Evolutionary conservation across 2,329 filamentous ascomycete genomes (phyloP).

Genomic region (Gremmenia infestans): DNA sequence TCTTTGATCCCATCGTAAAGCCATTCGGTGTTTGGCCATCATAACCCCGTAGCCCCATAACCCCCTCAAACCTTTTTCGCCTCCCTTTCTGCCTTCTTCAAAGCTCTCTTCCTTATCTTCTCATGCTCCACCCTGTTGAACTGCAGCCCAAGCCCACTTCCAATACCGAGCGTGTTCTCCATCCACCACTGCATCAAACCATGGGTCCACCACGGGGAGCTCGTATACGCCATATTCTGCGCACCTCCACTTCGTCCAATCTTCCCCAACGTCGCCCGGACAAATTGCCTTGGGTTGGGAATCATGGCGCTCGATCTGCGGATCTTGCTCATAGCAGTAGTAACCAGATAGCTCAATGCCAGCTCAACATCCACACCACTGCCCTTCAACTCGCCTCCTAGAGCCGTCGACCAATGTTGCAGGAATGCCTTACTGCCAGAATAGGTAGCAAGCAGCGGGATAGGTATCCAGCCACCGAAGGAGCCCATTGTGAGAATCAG

Average conservation of each 20-base stretch:
- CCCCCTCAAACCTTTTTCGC: constrained; percentile 43
- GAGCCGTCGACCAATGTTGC: constrained; percentile 87
- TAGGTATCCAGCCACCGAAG: constrained; percentile 88
- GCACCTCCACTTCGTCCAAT: constrained; percentile 73
- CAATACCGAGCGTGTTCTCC: constrained; percentile 52
- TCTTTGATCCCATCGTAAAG: no score
- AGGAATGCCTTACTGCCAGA: constrained; percentile 97
- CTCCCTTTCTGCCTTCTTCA: constrained; percentile 67
- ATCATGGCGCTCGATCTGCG: constrained; percentile 72
- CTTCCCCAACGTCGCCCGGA: constrained; percentile 71
- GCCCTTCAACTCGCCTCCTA: constrained; percentile 76
- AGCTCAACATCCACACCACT: constrained; percentile 86
- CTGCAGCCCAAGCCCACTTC: constrained; percentile 50
- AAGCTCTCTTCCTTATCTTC: constrained; percentile 59
- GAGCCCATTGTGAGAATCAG: constrained; percentile 97
- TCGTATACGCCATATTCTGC: constrained; percentile 75
- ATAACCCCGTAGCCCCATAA: no score
- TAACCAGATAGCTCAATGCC: constrained; percentile 87
- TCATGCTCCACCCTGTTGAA: constrained; percentile 64
- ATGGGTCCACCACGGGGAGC: constrained; percentile 91
- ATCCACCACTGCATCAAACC: constrained; percentile 82
- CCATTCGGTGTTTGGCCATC: no score
- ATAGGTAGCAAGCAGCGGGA: constrained; percentile 90
- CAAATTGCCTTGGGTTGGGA: constrained; percentile 77
- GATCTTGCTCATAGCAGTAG: constrained; percentile 95